Evolutionary conservation across 2,329 filamentous ascomycete genomes (phyloP), one percentile per base, ranked within the genome.

Genomic region (Coniochaeta sp.): DNA sequence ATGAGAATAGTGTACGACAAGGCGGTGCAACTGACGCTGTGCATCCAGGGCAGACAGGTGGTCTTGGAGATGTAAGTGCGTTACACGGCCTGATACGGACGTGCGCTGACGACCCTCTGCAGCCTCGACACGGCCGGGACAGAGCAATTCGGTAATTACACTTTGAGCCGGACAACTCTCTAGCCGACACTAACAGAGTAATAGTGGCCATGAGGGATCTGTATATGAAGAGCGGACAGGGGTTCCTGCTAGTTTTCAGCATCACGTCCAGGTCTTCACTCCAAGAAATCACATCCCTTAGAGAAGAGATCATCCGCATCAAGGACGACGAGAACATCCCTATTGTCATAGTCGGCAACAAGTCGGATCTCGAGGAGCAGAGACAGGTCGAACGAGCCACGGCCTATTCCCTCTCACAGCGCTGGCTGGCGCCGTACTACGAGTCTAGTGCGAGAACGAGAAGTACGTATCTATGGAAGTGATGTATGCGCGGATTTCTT

Each of bases 211-310:
- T 86, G 83, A 83, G 90, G 70, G 90, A 95, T 71, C 80, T 93
- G 54, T 95, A 96, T 78, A 96, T 96, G 90, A 95, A 95, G 72
- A 90, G 91, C 43, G 91, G 91, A 60, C 91, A 96, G 76, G 91
- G 92, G 0, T 96, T 96, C 72, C 83, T 96, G 60, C 82, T 96
- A 40, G 92, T 96, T 61, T 96, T 96, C 77, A 93, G 89, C 75
- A 96, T 96, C 70, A 93, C 91, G 19, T 95, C 90, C 63, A 80
- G 83, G 63, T 90, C 90, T 36, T 96, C 91, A n/a, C 81, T 96
- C 44, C 84, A 87, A 67, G 91, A 96, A 74, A 83, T 96, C 33
- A 82, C 85, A 66, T 88, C 90, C 67, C 81, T 96, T 47, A 88
- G 91, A 58, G 91, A 96, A 69, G 91, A 96, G 74, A 96, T 96